Evolutionary conservation across 495 filamentous ascomycete species (phyloP), one percentile per base, ranked within the genome.

Genomic region (Tuber microsphaerosporum): DNA sequence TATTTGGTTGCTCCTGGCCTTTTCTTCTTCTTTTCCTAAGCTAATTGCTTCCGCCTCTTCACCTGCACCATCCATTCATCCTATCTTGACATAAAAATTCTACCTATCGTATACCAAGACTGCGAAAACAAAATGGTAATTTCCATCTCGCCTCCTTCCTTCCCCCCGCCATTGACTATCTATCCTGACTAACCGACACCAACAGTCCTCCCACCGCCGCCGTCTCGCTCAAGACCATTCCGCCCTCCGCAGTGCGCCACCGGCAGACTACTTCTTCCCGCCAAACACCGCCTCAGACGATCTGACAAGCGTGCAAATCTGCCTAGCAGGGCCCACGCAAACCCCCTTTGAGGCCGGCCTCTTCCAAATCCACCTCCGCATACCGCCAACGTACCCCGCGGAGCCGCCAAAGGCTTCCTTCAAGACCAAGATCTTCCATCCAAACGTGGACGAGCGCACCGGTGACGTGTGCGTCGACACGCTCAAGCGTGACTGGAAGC

Each of bases 391-490:
- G 70, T 92, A 92, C 77, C 91, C 91, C 8, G 85, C 85, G 39
- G 87, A 85, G 31, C 90, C 91, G 44, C 91, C 91, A 10, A 92
- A 89, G 73, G 91, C 90, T 9, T 86, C 85, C 31, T 92, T 92
- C 80, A 87, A 86, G 71, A 92, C 91, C 14, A 86, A 87, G 45
- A 90, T 92, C 41, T 92, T 90, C 87, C 91, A 92, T 76, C 91
- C 91, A 0, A 92, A 92, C 78, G 88, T 92, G 73, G 91, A 92
- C 76, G 89, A 90, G 77, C 84, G 84, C 39, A 88, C 88, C 4
- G 91, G 91, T 0, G 87, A 87, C 26, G 89, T 92, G 14, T 92
- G 91, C 75, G 90, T 92, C 46, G 91, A 92, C 82, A 92, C 91
- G 9, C 81, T 92, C 26, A 92, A 92, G 82, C 84, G 89, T 39